Evolutionary conservation across 257 asterid genomes (phyloP).

Genomic region (Handroanthus guayacan): DNA sequence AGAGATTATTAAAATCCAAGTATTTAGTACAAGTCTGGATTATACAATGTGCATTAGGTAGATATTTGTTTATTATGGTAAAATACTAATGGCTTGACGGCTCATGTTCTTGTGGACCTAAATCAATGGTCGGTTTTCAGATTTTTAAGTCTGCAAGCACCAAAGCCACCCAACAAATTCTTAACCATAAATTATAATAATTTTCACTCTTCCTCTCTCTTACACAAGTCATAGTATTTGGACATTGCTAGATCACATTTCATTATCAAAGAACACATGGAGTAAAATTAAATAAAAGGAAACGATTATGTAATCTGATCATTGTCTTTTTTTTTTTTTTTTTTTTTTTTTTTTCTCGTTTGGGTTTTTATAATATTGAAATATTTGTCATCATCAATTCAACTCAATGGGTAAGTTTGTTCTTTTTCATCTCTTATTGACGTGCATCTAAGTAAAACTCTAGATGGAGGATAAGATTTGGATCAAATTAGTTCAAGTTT

Average conservation of each 20-base stretch:
- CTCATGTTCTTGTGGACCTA: not conserved
- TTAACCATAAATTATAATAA: not conserved
- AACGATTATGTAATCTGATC: too few relatives aligned
- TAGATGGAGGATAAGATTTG: too few relatives aligned
- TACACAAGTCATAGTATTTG: not conserved
- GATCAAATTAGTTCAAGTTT: too few relatives aligned
- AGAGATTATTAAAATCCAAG: not conserved
- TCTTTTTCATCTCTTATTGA: too few relatives aligned
- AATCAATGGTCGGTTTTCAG: constrained; percentile 30
- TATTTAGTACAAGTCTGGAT: not conserved
- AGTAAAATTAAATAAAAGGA: too few relatives aligned
- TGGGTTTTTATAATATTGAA: not conserved
- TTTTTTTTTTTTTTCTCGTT: too few relatives aligned
- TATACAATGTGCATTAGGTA: not conserved
- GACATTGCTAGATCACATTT: not conserved
- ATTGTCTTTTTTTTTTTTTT: too few relatives aligned
- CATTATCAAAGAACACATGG: not conserved
- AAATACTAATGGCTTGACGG: not conserved
- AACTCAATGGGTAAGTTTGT: too few relatives aligned
- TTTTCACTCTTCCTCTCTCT: not conserved
- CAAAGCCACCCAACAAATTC: constrained; percentile 14
- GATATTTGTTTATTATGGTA: too few relatives aligned
- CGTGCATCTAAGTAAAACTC: too few relatives aligned
- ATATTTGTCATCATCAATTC: too few relatives aligned
- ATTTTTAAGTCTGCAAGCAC: not conserved